Base-by-base conservation (phyloP, 2,329 filamentous ascomycete species). In the Escovopsis sp. region DNA sequence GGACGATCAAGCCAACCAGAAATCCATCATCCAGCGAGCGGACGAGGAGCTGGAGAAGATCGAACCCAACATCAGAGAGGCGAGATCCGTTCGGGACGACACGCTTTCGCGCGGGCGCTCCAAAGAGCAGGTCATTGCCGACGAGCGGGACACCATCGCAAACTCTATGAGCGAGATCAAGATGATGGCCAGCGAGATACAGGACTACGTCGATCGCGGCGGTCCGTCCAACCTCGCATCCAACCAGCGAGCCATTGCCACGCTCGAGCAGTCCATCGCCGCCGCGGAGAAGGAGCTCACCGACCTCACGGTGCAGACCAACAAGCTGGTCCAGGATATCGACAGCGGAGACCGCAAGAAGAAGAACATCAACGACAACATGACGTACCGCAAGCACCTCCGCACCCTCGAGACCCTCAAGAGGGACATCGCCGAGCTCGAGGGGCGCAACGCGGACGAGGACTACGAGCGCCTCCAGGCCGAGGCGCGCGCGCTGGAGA, bases 351-450 rank as follows among this genome's bases (percentile, higher is more conserved):
- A 88, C 49, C 77, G 80, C 45, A 88, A 80, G 43, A 89, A 87
- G 63, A 82, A 85, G 53, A 87, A 85, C 49, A 94, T 98, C 51
- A 71, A 70, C 19, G 87, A 96, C 58, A 98, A 98, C 53, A 66
- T 96, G 41, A 80, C 80, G 48, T 94, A 87, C 58, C 83, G 91
- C 45, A 81, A 82, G 56, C 81, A 84, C 47, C 69, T 77, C 43
- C 73, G 77, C 43, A 72, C 80, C 33, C 69, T 95, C 2, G 72
- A 84, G 36, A 67, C 66, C 4, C 72, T 95, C 6, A 66, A 75
- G 43, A 59, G 61, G 15, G 83, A 91, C 46, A 88, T 98, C 48
- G 60, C 66, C 35, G 74, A 84, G 45, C 71, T 98, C 6, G 79
- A 88, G 59, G 70, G 73, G 10, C 80, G 86, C 48, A 85, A 91